Base-by-base conservation (phyloP, 1,284 basidiomycete genomes). In the Ustilago xerochloae region DNA sequence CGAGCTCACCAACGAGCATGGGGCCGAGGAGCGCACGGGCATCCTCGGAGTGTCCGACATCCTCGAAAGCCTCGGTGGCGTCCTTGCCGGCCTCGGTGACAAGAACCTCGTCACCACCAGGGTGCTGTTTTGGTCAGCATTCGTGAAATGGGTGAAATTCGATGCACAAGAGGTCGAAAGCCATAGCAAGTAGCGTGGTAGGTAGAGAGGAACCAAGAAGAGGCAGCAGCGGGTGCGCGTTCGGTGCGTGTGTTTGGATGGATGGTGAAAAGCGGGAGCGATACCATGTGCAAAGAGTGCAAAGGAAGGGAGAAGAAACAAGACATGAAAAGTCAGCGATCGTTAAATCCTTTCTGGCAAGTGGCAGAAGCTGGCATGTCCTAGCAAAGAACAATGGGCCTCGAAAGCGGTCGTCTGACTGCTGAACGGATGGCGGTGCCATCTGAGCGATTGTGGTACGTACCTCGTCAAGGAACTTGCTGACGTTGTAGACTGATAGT, bases 1-100 rank as follows among this genome's bases (percentile, higher is more conserved):
- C 78, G 41, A 90, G 95, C 88, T 80, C 86, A 89, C 67, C 86
- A 28, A 86, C 85, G 49, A 82, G 79, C 77, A 86, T 85, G 39
- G 84, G 80, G n/a, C 89, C 89, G 61, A 99, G 88, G 71, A 97
- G 89, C n/a, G 88, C 90, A 64, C 96, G 91, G 16, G 96, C 97
- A 86, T 99, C 97, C 83, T 99, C 97, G 16, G 95, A 98, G 89
- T 99, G 96, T 45, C 97, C 96, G 49, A 99, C 95, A 85, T 99
- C 97, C 87, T 99, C 97, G 83, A 99, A 99, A 12, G 96, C 94
- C 85, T 99, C 97, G 43, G 96, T 97, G 28, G 94, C 94, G 85
- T 99, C 95, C 93, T 83, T 87, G 90, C 95, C 93, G 81, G 90
- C 91, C 87, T 99, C 96, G 74, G 92, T 91, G 61, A 97, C 85